Conservation (phyloP, 2,329 filamentous ascomycete species). For the Exophiala viscosa region DNA sequence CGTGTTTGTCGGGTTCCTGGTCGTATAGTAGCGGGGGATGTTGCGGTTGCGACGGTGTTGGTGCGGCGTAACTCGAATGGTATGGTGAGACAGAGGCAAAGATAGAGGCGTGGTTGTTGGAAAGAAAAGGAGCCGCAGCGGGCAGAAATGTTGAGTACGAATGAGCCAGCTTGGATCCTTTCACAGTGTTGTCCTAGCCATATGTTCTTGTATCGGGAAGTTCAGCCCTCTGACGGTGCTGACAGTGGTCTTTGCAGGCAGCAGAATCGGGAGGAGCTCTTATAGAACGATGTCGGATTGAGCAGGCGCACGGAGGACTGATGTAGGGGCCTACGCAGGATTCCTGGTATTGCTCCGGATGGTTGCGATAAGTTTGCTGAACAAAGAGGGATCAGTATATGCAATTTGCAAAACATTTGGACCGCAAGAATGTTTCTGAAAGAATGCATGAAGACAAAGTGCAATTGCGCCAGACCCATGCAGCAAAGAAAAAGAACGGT, state of each 20-base stretch:
- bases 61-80: neutral
- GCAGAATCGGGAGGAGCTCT: neutral
- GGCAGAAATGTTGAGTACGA: conserved; percentile 9
- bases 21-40: conserved; percentile 7
- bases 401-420: neutral
- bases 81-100: neutral
- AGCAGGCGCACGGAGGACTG: neutral
- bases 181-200: conserved; percentile 7
- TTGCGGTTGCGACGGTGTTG: conserved; percentile 1
- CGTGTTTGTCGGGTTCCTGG: conserved; percentile 6
- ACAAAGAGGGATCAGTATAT: neutral
- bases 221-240: neutral
- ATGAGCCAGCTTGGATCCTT: conserved; percentile 24
- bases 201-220: neutral
- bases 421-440: neutral
- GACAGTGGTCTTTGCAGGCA: neutral
- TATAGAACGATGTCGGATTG: neutral
- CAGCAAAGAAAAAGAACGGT: neutral
- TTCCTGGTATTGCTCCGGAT: neutral
- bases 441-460: neutral
- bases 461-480: neutral
- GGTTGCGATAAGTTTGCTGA: neutral
- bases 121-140: conserved; percentile 8
- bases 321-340: neutral
- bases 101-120: neutral